Base-by-base conservation (phyloP, 1,284 basidiomycete species). In the Dichomitus squalens region DNA sequence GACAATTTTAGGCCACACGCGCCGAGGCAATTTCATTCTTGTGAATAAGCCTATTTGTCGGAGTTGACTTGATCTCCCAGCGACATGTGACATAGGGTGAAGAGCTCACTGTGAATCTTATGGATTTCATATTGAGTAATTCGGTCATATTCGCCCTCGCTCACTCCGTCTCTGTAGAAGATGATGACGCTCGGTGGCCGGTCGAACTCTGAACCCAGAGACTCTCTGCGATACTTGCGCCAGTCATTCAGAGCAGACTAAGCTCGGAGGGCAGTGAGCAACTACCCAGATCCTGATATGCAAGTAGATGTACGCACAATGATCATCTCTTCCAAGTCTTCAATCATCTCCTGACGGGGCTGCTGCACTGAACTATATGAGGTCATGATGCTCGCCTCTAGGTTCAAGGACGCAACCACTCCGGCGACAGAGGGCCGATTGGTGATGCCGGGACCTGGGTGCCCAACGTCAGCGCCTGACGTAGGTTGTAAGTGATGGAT, bases 131-230 rank as follows among this genome's bases (percentile, higher is more conserved):
- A 49, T 2, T 68, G 58, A 0, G 70, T 74, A 1, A 86, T 80
- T 2, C 66, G 64, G 4, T 70, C 66, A 50, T 79, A 84, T 58
- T 88, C 86, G 0, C 85, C 85, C 60, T 88, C 87, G 1, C 84
- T 86, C 1, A 89, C 74, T 0, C 86, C 87, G 67, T 88, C 86
- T 2, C 87, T 74, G 71, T 79, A 88, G 56, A 87, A 79, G 1
- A 85, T 60, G 3, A 88, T 67, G 7, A 63, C 59, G 1, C 12
- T 44, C 0, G 77, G 79, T 0, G 61, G 60, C 18, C 18, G n/a
- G 39, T 44, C 29, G 29, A 7, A 1, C 5, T n/a, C 6, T 11
- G 29, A 11, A 31, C 29, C 29, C 29, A 31, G 40, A 29, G 53
- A 3, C 39, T 39, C 27, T n/a, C 16, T 31, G 18, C 31, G 14